phyloP scores from a whole-genome alignment of 192 early-diverging fungal species.

The Linderina pennispora region DNA sequence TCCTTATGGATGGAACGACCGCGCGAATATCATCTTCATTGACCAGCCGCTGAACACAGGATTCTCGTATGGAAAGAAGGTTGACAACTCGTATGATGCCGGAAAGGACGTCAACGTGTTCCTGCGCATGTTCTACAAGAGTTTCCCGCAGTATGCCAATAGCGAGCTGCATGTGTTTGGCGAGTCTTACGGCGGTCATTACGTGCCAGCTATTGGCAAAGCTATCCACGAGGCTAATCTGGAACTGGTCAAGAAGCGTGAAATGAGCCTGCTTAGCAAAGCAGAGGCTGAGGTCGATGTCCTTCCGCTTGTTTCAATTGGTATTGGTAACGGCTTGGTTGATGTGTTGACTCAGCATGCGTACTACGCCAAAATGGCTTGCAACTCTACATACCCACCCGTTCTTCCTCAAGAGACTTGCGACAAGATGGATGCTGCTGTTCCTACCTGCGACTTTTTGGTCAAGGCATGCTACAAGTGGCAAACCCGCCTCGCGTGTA shows the following conservation, averaged over 20 bases:
- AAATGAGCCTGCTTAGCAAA: neutral
- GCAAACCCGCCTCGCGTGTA: constrained; percentile 58
- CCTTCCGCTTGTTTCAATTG: constrained; percentile 63
- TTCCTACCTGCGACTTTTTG: constrained; percentile 58
- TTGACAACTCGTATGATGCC: constrained; percentile 62
- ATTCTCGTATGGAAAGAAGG: constrained; percentile 68
- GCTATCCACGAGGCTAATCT: constrained; percentile 71
- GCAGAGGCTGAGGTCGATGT: constrained; percentile 4
- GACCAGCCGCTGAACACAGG: constrained; percentile 87
- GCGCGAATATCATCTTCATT: constrained; percentile 73
- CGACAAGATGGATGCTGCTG: constrained; percentile 57
- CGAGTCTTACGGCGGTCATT: constrained; percentile 83
- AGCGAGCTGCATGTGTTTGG: constrained; percentile 80
- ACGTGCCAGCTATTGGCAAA: constrained; percentile 79
- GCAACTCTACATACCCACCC: constrained; percentile 59
- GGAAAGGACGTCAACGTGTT: constrained; percentile 79
- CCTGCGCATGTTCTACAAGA: constrained; percentile 74
- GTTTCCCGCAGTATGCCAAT: constrained; percentile 65
- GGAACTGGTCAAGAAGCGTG: constrained; percentile 4
- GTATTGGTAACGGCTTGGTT: constrained; percentile 86
- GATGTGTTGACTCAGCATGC: constrained; percentile 78
- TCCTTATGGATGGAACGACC: constrained; percentile 78
- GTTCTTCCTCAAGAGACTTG: constrained; percentile 60
- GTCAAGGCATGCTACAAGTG: constrained; percentile 70
- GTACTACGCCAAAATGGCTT: constrained; percentile 67